Base-by-base conservation (phyloP, 768 basidiomycete genomes). In the Boletellus sp. region DNA sequence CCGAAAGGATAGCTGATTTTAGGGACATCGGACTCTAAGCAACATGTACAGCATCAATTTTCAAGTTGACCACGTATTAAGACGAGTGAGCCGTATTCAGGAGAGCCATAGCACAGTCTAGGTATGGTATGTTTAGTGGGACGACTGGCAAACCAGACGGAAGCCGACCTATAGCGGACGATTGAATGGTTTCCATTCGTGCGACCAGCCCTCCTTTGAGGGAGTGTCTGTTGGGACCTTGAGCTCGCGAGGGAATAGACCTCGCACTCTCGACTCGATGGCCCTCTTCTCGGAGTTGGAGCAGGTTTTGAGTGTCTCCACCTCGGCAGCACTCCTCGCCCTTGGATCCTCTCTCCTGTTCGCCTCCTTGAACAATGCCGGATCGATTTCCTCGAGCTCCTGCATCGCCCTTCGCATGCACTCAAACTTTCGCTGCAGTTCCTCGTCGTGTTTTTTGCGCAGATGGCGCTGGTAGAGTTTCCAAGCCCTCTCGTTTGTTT, bases 401-500 rank as follows among this genome's bases (percentile, higher is more conserved):
- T 89, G 84, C 87, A 96, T 93, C 15, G 94, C 94, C 57, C 71
- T 70, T 65, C 74, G 73, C 93, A 96, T 94, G 59, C 80, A 78
- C 48, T 82, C 77, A 61, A 85, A 93, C 68, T 94, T 94, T 68
- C 84, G 78, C 50, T 74, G 72, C 53, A 90, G 64, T 61, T 91
- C 87, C 32, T 74, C 80, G 24, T 84, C 78, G 39, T 87, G 77
- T 53, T 76, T 73, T 61, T 86, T 81, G 36, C 94, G 81, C 34
- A 84, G 52, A 61, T 89, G 84, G 26, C 94, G 79, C 56, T 80
- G 77, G 70, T 91, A 83, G 11, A 97, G 77, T 45, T 84, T 72
- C 88, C 89, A 97, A 4, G 94, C 94, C 28, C 94, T 82, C 56
- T 91, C 86, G 46, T 96, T 93, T 2, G 92, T 96, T 54, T 92